Evolutionary conservation across 257 asterid genomes (phyloP).

Genomic region (Plectranthus barbatus): DNA sequence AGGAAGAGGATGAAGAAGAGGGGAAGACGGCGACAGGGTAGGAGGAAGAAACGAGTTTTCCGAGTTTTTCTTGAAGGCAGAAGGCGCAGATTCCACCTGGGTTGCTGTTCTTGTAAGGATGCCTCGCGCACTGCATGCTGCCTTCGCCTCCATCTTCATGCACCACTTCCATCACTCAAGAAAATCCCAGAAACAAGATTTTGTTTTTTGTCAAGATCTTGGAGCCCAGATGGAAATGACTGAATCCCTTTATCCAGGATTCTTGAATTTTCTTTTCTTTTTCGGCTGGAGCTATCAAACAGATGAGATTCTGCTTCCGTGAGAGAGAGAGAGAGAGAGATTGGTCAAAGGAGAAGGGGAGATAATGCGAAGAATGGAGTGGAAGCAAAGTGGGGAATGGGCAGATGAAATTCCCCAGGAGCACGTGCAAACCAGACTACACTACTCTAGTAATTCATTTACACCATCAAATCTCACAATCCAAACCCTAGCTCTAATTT

Average conservation of each 20-base stretch:
- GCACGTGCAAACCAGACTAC: constrained; percentile 46
- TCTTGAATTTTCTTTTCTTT: too few species aligned
- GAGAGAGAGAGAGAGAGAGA: constrained; percentile 16
- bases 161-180: constrained; percentile 90
- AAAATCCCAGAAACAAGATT: too few species aligned
- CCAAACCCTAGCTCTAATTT: too few species aligned
- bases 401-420: constrained; percentile 36
- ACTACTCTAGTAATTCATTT: not conserved
- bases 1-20: constrained; percentile 60
- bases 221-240: not conserved
- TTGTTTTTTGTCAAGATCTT: not conserved
- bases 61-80: too few species aligned
- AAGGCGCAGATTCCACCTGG: too few species aligned
- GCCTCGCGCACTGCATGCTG: constrained; percentile 53
- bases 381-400: constrained; percentile 28
- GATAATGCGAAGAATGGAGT: constrained; percentile 25
- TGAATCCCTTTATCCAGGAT: too few species aligned
- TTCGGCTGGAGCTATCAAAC: not conserved
- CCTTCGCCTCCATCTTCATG: constrained; percentile 72
- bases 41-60: too few species aligned
- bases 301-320: not conserved
- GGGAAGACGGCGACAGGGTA: too few species aligned
- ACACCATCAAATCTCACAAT: too few species aligned
- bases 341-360: constrained; percentile 33
- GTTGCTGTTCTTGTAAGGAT: too few species aligned